phyloP scores from a whole-genome alignment of 495 filamentous ascomycete genomes.

The Rusavskia elegans region DNA sequence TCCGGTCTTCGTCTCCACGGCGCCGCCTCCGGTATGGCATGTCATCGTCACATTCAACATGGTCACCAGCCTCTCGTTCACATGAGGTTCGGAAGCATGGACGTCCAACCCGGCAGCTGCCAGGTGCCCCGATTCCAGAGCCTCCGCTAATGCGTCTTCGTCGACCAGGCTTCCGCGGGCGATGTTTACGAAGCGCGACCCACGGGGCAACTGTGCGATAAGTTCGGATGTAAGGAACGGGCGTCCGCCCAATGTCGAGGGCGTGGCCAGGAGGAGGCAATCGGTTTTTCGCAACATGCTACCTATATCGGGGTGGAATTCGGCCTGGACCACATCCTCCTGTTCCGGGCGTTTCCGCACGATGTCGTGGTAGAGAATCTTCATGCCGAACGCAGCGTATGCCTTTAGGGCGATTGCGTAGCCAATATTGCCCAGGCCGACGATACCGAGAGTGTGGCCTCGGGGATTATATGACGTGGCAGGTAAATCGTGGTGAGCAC shows the following conservation, averaged over 20 bases:
- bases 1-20: slow-evolving; percentile 52
- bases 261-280: slow-evolving; percentile 52
- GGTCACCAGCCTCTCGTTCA: slow-evolving; percentile 28
- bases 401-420: slow-evolving; percentile 49
- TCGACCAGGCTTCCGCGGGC: slow-evolving; percentile 57
- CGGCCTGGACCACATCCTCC: slow-evolving; percentile 24
- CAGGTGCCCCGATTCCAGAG: slow-evolving; percentile 38
- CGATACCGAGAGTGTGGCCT: slow-evolving; percentile 38
- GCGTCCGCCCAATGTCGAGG: slow-evolving; percentile 33
- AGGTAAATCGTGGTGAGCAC: slow-evolving; percentile 41
- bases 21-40: slow-evolving; percentile 57
- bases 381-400: slow-evolving; percentile 45
- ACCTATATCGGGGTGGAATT: slow-evolving; percentile 35
- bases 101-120: slow-evolving; percentile 51
- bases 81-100: slow-evolving; percentile 41
- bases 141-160: slow-evolving; percentile 49
- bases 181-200: slow-evolving; percentile 52
- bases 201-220: slow-evolving; percentile 37
- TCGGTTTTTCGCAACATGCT: slow-evolving; percentile 38
- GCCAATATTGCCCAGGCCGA: slow-evolving; percentile 57
- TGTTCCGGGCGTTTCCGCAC: slow-evolving; percentile 31
- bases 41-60: slow-evolving; percentile 45
- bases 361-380: slow-evolving; percentile 52
- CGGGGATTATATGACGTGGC: slow-evolving; percentile 41
- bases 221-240: slow-evolving; percentile 35